These are phyloP conservation scores for Pseudoperonospora humuli DNA, from an alignment of 352 stramenopile genomes.

Conservation along the genomic window DNA sequence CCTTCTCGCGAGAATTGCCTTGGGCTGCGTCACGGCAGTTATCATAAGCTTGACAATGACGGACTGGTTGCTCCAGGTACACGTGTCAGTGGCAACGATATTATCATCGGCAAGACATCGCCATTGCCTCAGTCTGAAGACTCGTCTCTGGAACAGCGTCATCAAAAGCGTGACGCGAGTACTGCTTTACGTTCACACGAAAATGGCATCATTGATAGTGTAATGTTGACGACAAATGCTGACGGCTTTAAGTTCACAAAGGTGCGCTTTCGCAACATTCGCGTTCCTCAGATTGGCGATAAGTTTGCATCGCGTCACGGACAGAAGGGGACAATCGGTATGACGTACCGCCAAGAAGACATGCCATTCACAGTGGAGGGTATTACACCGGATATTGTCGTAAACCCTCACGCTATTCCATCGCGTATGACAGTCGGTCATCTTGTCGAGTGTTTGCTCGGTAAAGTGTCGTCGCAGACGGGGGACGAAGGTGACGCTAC, in stretches of 20 bases:
- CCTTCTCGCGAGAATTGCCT: constrained; percentile 91
- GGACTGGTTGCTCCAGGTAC: constrained; percentile 94
- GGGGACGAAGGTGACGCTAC: constrained; percentile 98
- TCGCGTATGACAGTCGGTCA: constrained; percentile 99
- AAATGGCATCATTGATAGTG: constrained; percentile 98
- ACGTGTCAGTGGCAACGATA: constrained; percentile 95
- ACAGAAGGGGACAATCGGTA: constrained; percentile 95
- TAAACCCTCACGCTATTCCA: constrained; percentile 99
- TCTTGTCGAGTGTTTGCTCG: constrained; percentile 99
- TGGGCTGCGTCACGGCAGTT: constrained; percentile 94
- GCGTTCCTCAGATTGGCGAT: constrained; percentile 98
- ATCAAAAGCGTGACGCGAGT: constrained; percentile 96
- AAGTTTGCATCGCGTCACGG: constrained; percentile 94
- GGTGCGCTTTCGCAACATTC: constrained; percentile 97
- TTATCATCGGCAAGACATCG: constrained; percentile 99
- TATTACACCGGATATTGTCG: constrained; percentile 99
- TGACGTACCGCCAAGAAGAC: constrained; percentile 99
- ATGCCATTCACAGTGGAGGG: constrained; percentile 99
- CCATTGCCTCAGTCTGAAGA: constrained; percentile 78
- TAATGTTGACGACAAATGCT: constrained; percentile 97
- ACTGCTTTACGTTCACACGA: constrained; percentile 97
- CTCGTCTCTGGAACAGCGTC: constrained; percentile 76
- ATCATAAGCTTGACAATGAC: constrained; percentile 98
- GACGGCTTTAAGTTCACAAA: constrained; percentile 97
- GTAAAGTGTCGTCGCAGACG: constrained; percentile 96